Evolutionary conservation across 2,329 filamentous ascomycete genomes (phyloP).

Genomic region (Aureobasidium sp.): DNA sequence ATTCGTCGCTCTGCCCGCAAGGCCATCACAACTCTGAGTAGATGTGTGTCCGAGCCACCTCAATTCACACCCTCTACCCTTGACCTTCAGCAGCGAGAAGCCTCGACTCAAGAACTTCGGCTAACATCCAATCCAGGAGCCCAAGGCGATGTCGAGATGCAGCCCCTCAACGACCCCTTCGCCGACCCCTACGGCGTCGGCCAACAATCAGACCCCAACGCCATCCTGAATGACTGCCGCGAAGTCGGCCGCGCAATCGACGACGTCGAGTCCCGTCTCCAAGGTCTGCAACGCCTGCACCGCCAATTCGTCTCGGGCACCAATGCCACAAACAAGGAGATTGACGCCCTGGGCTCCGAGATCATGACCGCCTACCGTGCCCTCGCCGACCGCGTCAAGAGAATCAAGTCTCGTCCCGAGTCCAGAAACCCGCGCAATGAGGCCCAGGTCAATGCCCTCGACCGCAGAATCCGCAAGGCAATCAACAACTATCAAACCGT

Average conservation of each 20-base stretch:
- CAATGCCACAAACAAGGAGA: conserved; percentile 54
- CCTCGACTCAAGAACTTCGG: conserved; percentile 14
- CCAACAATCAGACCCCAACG: conserved; percentile 54
- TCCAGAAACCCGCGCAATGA: conserved; percentile 66
- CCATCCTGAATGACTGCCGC: conserved; percentile 76
- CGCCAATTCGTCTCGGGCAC: conserved; percentile 64
- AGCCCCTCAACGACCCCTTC: conserved; percentile 45
- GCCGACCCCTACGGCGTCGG: conserved; percentile 20
- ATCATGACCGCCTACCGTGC: conserved; percentile 78
- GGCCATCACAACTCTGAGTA: background rate
- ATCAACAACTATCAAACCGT: conserved; percentile 76
- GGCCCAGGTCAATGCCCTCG: conserved; percentile 73
- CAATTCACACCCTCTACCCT: background rate
- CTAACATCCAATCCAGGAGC: conserved; percentile 27
- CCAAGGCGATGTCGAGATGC: conserved; percentile 60
- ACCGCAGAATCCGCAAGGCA: conserved; percentile 70
- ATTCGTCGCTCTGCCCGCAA: background rate
- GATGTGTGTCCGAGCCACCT: background rate
- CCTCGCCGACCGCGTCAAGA: conserved; percentile 71
- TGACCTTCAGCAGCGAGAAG: background rate
- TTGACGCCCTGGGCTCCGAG: conserved; percentile 67
- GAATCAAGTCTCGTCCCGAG: conserved; percentile 72
- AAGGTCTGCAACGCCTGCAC: conserved; percentile 65
- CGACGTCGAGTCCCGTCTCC: conserved; percentile 64
- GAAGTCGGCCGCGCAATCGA: conserved; percentile 73